These are phyloP conservation scores for Eimeria acervulina DNA, from an alignment of 169 alveolate genomes.

Conservation along the genomic window DNA sequence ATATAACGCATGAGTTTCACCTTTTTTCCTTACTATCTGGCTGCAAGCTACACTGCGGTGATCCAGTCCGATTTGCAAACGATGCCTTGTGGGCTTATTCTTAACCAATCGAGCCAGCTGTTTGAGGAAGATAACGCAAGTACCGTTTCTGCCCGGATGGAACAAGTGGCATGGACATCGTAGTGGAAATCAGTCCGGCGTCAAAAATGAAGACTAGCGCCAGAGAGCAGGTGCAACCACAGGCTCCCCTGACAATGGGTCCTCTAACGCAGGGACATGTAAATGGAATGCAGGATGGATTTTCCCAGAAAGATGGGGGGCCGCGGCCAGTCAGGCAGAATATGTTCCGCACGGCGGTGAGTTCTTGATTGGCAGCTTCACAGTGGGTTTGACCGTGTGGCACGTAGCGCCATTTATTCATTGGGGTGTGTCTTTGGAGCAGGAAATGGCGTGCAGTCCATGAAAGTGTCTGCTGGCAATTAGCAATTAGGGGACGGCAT, in stretches of 20 bases:
- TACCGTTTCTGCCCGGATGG: constrained; percentile 34
- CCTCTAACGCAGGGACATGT: constrained; percentile 22
- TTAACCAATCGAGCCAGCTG: not conserved
- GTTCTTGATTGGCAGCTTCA: not conserved
- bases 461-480: not conserved
- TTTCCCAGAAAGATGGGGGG: constrained; percentile 62
- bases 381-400: not conserved
- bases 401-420: not conserved
- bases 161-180: constrained; percentile 24
- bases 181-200: constrained; percentile 26
- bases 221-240: constrained; percentile 68
- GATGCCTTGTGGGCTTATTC: constrained; percentile 21
- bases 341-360: constrained; percentile 81
- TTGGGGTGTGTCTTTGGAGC: not conserved
- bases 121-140: not conserved
- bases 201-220: constrained; percentile 31
- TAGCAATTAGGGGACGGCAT: not conserved
- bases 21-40: not conserved
- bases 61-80: constrained; percentile 10
- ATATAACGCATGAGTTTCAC: not conserved
- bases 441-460: not conserved
- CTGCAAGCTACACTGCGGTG: constrained; percentile 32
- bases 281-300: constrained; percentile 58
- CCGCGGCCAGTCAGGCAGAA: constrained; percentile 76
- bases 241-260: constrained; percentile 37